Conservation (phyloP, 352 stramenopile species). For the Globisporangium recalcitrans region DNA sequence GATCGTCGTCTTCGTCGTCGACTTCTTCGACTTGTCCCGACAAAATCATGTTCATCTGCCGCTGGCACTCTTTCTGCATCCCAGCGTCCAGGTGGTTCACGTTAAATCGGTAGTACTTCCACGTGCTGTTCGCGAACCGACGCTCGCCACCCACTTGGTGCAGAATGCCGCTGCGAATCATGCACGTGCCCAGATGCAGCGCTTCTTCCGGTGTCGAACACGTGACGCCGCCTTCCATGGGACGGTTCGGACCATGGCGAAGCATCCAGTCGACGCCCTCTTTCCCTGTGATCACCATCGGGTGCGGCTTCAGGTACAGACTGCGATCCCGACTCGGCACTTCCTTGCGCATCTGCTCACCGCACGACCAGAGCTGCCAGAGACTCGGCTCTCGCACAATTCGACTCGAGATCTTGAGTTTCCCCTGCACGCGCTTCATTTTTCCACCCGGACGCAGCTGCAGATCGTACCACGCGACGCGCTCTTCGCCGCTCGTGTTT, state of each 20-base stretch:
- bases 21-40: conserved; percentile 74
- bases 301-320: conserved; percentile 81
- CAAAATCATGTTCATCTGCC: conserved; percentile 59
- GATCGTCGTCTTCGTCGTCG: conserved; percentile 65
- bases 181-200: conserved; percentile 61
- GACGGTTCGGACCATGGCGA: conserved; percentile 76
- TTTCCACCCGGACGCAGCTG: conserved; percentile 72
- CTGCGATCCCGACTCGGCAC: conserved; percentile 63
- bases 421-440: conserved; percentile 84
- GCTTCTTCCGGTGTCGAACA: conserved; percentile 83
- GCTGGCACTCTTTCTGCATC: conserved; percentile 40
- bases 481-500: conserved; percentile 78
- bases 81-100: conserved; percentile 66
- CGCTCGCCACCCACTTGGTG: conserved; percentile 67
- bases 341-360: conserved; percentile 79
- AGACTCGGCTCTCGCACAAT: conserved; percentile 80
- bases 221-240: conserved; percentile 79
- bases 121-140: conserved; percentile 75
- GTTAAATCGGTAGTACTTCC: conserved; percentile 87
- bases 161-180: conserved; percentile 66
- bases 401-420: conserved; percentile 78
- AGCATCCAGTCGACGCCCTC: conserved; percentile 83
- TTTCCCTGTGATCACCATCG: conserved; percentile 74
- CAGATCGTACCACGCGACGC: conserved; percentile 83
- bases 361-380: conserved; percentile 80